These are phyloP conservation scores for Bruguiera parviflora DNA, from an alignment of 345 rosid genomes.

Conservation along the genomic window DNA sequence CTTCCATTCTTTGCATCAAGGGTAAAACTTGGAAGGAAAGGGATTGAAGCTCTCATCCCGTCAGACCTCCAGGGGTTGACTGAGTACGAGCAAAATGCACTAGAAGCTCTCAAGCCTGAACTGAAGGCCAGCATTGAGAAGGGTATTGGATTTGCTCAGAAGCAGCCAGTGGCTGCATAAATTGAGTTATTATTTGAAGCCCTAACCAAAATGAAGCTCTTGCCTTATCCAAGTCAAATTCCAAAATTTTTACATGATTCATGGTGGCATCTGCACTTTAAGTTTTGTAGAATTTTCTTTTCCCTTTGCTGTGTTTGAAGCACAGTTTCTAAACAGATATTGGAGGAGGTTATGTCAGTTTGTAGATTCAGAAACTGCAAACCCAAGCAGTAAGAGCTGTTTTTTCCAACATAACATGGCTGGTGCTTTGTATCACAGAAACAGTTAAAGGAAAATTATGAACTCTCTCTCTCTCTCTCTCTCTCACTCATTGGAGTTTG, in stretches of 20 bases:
- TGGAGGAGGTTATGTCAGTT: conserved; percentile 13
- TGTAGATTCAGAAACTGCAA: conserved; percentile 21
- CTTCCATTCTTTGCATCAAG: conserved; percentile 89
- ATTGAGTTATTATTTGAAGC: background rate
- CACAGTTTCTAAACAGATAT: conserved; percentile 5
- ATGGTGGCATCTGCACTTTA: conserved; percentile 18
- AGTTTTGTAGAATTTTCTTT: conserved; percentile 33
- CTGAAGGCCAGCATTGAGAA: conserved; percentile 84
- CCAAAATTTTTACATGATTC: conserved; percentile 13
- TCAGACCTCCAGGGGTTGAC: conserved; percentile 72
- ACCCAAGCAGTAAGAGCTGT: conserved; percentile 7
- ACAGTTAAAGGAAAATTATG: background rate
- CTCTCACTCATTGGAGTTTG: background rate
- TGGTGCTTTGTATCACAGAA: conserved; percentile 5
- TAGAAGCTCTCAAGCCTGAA: conserved; percentile 75
- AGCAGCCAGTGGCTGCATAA: conserved; percentile 55
- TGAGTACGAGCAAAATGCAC: conserved; percentile 74
- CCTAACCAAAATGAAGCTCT: background rate
- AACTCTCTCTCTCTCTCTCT: background rate
- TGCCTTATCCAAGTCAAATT: background rate
- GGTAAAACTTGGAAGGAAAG: conserved; percentile 78
- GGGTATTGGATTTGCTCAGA: conserved; percentile 69
- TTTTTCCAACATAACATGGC: conserved; percentile 25
- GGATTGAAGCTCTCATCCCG: conserved; percentile 71
- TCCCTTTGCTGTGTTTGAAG: conserved; percentile 10